Evolutionary conservation across 1,139 yeast genomes (phyloP), one percentile per base, ranked within the genome.

Genomic region (Arxiozyma slooffiae): DNA sequence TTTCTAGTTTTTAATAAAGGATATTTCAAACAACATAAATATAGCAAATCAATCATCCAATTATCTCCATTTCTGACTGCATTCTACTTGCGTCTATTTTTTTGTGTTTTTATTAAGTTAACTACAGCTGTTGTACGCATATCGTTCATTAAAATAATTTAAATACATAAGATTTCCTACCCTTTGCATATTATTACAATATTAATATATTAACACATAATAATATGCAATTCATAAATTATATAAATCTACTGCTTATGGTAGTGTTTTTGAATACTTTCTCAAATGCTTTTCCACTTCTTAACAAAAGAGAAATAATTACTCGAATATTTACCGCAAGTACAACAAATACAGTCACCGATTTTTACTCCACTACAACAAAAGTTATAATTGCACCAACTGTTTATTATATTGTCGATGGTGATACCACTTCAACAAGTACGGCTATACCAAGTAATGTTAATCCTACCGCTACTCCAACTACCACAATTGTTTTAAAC

Each of bases 281-380:
- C 18, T 36, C 57, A 37, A 43, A 49, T 37, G 62, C 62, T 42
- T 51, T 62, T 20, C 67, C 67, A 14, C 42, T 61, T 18, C 51
- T 75, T 69, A 54, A 56, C 14, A 66, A 63, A 44, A 63, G 68
- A 37, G 69, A 64, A 42, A 59, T 79, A 24, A 72, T 82, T 51
- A 82, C 89, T 11, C 74, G 85, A 61, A 68, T 71, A 44, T 83
- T 79, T 60, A 81, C 86, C 26, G 88, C 87, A n/a, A 73, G 69
- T 34, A 72, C 77, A 3, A 79, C 79, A 7, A 57, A 61, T 26
- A 80, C 84, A 2, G 71, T 73, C 17, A 76, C 81, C 1, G 70
- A 75, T 51, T 75, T 79, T 22, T 72, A 72, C 55, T 73, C 80
- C 22, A 81, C 85, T 1, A 78, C 82, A 8, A 80, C 85, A 6